phyloP scores from a whole-genome alignment of 2,329 filamentous ascomycete species.

The Cladophialophora yegresii region DNA sequence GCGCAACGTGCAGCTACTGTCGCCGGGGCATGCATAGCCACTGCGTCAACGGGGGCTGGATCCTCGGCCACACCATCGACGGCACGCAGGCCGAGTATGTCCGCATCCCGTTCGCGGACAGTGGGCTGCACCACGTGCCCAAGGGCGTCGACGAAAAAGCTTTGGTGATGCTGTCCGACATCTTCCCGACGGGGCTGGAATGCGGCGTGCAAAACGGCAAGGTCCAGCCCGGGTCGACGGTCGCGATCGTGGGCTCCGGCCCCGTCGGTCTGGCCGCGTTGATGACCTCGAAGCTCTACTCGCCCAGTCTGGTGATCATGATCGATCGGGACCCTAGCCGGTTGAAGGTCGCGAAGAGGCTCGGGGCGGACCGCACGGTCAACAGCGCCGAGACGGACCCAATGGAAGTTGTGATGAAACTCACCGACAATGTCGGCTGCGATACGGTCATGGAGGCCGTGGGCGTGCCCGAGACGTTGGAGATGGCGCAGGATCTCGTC shows the following conservation, averaged over 20 bases:
- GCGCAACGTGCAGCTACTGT: slow-evolving; percentile 56
- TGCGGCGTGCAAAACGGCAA: slow-evolving; percentile 56
- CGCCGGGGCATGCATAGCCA: slow-evolving; percentile 55
- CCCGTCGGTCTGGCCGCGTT: slow-evolving; percentile 59
- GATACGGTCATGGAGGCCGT: slow-evolving; percentile 63
- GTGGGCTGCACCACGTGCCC: slow-evolving; percentile 52
- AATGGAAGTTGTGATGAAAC: slow-evolving; percentile 44
- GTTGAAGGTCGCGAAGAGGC: slow-evolving; percentile 49
- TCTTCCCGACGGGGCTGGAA: slow-evolving; percentile 60
- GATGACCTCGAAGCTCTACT: slow-evolving; percentile 59
- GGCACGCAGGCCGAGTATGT: slow-evolving; percentile 62
- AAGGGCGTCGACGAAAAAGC: slow-evolving; percentile 46
- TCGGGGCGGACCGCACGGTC: slow-evolving; percentile 54
- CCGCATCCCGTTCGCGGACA: slow-evolving; percentile 54
- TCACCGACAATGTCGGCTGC: slow-evolving; percentile 57
- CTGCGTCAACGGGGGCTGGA: slow-evolving; percentile 58
- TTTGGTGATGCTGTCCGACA: slow-evolving; percentile 58
- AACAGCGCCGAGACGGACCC: slow-evolving; percentile 45
- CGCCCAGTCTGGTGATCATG: slow-evolving; percentile 54
- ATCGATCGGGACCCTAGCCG: slow-evolving; percentile 56
- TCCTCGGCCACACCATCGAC: slow-evolving; percentile 56
- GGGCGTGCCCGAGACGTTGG: slow-evolving; percentile 56
- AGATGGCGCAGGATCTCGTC: slow-evolving; percentile 57
- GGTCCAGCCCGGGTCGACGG: slow-evolving; percentile 55
- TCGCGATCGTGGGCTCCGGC: slow-evolving; percentile 59